Evolutionary conservation across 768 basidiomycete species (phyloP).

Genomic region (Boletus subcaerulescens): DNA sequence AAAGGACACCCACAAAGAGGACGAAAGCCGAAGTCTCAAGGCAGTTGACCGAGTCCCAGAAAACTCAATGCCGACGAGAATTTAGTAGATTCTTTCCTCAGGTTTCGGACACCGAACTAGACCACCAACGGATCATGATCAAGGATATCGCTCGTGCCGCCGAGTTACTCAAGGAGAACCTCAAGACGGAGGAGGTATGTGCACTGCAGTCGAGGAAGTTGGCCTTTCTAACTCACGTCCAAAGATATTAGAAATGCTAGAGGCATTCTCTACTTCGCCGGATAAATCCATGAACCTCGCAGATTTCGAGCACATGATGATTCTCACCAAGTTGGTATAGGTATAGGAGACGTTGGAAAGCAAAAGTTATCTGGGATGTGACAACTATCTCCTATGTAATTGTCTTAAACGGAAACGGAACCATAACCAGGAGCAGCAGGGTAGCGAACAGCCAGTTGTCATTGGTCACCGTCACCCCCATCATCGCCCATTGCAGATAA

Average conservation of each 20-base stretch:
- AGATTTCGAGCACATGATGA: slow-evolving; percentile 79
- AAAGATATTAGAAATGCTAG: slow-evolving; percentile 78
- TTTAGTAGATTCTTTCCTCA: slow-evolving; percentile 76
- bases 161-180: slow-evolving; percentile 63
- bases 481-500: too few species aligned
- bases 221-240: not conserved
- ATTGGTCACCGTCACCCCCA: too few species aligned
- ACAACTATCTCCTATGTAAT: not conserved
- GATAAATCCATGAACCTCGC: slow-evolving; percentile 66
- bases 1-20: not conserved
- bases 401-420: slow-evolving; percentile 12
- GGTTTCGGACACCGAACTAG: slow-evolving; percentile 43
- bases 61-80: slow-evolving; percentile 49
- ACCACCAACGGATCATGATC: slow-evolving; percentile 56
- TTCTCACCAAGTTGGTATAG: slow-evolving; percentile 42
- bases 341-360: too few species aligned
- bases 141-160: slow-evolving; percentile 63
- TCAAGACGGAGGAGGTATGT: slow-evolving; percentile 72
- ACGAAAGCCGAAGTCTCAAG: not conserved
- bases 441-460: not conserved
- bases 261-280: slow-evolving; percentile 64
- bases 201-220: not conserved
- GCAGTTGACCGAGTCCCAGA: slow-evolving; percentile 51
- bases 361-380: too few species aligned
- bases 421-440: slow-evolving; percentile 35